These are phyloP conservation scores for Linum usitatissimum DNA, from an alignment of 345 rosid species.

Conservation along the genomic window DNA sequence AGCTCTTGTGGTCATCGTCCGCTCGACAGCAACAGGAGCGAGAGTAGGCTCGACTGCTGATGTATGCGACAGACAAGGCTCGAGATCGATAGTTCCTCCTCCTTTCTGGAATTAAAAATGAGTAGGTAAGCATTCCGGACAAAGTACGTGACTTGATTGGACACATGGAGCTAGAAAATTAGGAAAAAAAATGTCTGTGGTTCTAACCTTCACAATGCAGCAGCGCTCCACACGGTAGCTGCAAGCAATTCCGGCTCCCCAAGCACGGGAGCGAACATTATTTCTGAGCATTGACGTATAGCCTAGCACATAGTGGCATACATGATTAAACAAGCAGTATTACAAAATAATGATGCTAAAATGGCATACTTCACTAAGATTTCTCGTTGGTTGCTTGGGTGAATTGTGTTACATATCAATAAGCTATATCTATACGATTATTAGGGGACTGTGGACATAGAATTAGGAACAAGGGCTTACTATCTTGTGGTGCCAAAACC, in stretches of 20 bases:
- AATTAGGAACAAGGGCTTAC: constrained; percentile 33
- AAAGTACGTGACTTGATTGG: background rate
- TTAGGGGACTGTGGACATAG: background rate
- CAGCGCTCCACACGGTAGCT: constrained; percentile 91
- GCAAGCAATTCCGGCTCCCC: constrained; percentile 99
- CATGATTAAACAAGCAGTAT: background rate
- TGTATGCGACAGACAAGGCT: constrained; percentile 90
- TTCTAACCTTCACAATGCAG: constrained; percentile 85
- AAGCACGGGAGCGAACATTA: constrained; percentile 97
- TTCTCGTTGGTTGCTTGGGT: background rate
- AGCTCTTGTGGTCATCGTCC: constrained; percentile 98
- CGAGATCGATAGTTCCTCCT: constrained; percentile 90
- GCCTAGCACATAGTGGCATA: constrained; percentile 30
- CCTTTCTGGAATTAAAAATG: constrained; percentile 60
- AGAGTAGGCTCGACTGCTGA: constrained; percentile 96
- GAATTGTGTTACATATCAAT: background rate
- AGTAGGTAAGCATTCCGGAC: background rate
- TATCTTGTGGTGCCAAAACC: constrained; percentile 81
- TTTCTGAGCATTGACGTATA: constrained; percentile 89
- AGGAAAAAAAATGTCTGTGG: background rate
- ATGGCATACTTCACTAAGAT: background rate
- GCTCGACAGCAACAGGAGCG: constrained; percentile 97
- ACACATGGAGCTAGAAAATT: background rate
- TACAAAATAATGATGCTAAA: background rate
- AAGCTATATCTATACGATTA: background rate